Base-by-base conservation (phyloP, 1,284 basidiomycete species). In the Ganoderma meredithae region DNA sequence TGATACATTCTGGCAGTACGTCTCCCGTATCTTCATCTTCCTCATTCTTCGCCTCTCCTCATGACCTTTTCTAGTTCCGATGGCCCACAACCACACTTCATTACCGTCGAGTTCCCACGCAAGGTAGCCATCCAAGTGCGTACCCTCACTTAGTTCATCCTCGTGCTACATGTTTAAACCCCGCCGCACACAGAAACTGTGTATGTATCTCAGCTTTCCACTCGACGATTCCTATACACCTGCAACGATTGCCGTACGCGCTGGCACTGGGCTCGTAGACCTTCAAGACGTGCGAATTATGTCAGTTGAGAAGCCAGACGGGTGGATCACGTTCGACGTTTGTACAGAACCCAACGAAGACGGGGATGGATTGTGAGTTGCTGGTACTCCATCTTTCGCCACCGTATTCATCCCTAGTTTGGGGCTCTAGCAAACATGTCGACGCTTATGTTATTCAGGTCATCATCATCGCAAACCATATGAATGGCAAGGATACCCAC, bases 401-500 rank as follows among this genome's bases (percentile, higher is more conserved):
- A 7, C 41, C 12, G 0, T 60, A 65, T 72, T 49, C 17, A 52
- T 13, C 12, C 47, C 10, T 39, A 58, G 49, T 43, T 40, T 65
- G 2, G 13, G 33, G 3, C 36, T 53, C 15, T 74, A 97, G 96
- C 67, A 93, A 93, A 76, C 91, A 95, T 0, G 87, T 99, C 13
- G 90, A 93, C 71, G 94, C 95, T 1, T 97, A 97, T 78, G 88
- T 98, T 13, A 80, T 99, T 5, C 96, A 99, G 76, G 86, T 99
- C 40, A 91, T 97, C 68, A 89, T 99, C 64, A 84, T 96, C 25
- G 91, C 94, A 25, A 99, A 99, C 77, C 96, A 99, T 77, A 92
- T 98, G 87, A 98, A 97, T 74, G 98, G 98, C 3, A 99, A 99
- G 79, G 98, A 99, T 81, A 99, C 98, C 10, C 98, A 99, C 81